Evolutionary conservation across 2,329 filamentous ascomycete species (phyloP).

Genomic region (Fusarium sambucinum): DNA sequence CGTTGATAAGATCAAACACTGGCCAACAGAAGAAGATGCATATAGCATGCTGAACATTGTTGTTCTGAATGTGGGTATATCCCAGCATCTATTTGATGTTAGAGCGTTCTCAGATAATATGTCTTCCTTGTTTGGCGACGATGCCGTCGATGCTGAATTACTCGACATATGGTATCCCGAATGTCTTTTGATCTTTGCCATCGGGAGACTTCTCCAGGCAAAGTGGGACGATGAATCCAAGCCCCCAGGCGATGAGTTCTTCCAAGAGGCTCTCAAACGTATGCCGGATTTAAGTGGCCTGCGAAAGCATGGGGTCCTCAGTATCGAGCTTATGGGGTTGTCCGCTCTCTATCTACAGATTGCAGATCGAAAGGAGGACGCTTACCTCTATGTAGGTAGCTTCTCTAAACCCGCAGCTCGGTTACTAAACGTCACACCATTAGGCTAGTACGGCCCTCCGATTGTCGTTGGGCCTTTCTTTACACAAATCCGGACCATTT

Average conservation of each 20-base stretch:
- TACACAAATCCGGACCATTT: slow-evolving; percentile 10
- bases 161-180: slow-evolving; percentile 29
- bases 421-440: not conserved
- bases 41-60: slow-evolving; percentile 27
- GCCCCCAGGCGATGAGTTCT: slow-evolving; percentile 26
- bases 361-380: slow-evolving; percentile 34
- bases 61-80: slow-evolving; percentile 34
- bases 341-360: slow-evolving; percentile 29
- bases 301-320: slow-evolving; percentile 15
- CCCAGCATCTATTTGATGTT: slow-evolving; percentile 31
- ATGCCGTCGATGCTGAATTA: not conserved
- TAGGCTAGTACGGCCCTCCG: slow-evolving; percentile 33
- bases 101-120: slow-evolving; percentile 29
- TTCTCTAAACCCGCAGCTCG: too few species aligned
- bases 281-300: slow-evolving; percentile 22
- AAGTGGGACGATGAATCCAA: slow-evolving; percentile 21
- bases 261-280: slow-evolving; percentile 31
- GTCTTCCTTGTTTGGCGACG: not conserved
- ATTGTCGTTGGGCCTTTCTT: slow-evolving; percentile 3
- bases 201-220: slow-evolving; percentile 25
- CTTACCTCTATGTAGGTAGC: slow-evolving; percentile 28
- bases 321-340: slow-evolving; percentile 31
- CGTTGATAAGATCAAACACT: slow-evolving; percentile 4
- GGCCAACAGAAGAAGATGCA: slow-evolving; percentile 35
- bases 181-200: slow-evolving; percentile 24